Percentiles rank a stretch among this genome's conserved stretches.
Evolutionary conservation across 2,329 filamentous ascomycete genomes (phyloP).

Genomic region (Tolypocladium tundrense): DNA sequence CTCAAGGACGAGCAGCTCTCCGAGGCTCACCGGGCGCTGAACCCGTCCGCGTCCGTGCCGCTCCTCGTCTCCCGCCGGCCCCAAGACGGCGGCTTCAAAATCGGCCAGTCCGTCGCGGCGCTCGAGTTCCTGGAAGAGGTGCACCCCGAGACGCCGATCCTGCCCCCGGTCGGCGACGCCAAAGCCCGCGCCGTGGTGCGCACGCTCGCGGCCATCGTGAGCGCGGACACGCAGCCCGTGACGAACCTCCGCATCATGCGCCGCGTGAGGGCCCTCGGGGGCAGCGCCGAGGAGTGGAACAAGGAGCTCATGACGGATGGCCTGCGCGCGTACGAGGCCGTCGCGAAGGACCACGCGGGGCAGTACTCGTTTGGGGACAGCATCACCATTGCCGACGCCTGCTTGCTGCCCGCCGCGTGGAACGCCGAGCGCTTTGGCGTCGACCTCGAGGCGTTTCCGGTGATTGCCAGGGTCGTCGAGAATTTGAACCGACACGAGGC

Average conservation of each 20-base stretch:
- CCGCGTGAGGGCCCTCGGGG: conserved; percentile 32
- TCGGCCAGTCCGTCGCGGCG: conserved; percentile 48
- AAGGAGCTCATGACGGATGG: conserved; percentile 39
- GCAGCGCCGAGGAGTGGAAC: conserved; percentile 38
- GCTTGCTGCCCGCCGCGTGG: conserved; percentile 47
- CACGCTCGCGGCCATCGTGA: conserved; percentile 42
- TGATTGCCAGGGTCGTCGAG: conserved; percentile 32
- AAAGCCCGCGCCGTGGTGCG: conserved; percentile 38
- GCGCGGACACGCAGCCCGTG: conserved; percentile 48
- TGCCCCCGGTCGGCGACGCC: conserved; percentile 36
- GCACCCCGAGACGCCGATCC: conserved; percentile 30
- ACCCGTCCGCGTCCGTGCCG: conserved; percentile 45
- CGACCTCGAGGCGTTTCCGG: conserved; percentile 37
- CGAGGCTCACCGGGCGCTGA: conserved; percentile 32
- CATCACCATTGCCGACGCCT: conserved; percentile 48
- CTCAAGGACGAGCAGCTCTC: conserved; percentile 41
- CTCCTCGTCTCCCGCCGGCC: conserved; percentile 32
- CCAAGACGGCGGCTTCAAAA: conserved; percentile 22
- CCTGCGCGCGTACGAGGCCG: conserved; percentile 44
- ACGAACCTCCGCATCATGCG: conserved; percentile 46
- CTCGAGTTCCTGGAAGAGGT: conserved; percentile 53
- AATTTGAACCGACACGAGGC: conserved; percentile 37
- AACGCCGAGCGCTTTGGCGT: conserved; percentile 45
- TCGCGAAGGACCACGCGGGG: conserved; percentile 28
- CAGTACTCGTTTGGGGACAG: conserved; percentile 44